Evolutionary conservation across 768 basidiomycete species (phyloP).

Genomic region (Daedalea quercina): DNA sequence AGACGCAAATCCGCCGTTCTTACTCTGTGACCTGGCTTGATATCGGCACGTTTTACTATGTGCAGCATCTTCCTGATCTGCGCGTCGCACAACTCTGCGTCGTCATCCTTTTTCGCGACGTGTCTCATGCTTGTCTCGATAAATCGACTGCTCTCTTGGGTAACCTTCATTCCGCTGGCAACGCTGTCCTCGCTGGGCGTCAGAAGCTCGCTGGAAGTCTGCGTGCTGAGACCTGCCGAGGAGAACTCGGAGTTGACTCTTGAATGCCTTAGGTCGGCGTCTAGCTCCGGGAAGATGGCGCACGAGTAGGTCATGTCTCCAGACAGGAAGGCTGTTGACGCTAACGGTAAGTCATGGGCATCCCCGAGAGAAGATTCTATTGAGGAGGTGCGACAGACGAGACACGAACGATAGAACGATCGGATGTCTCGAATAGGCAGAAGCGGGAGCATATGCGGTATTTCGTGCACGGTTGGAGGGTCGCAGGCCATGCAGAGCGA

Average conservation of each 20-base stretch:
- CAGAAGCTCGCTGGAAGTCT: neutral
- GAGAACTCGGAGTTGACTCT: neutral
- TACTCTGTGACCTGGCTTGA: conserved; percentile 39
- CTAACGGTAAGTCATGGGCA: neutral
- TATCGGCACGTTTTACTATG: conserved; percentile 58
- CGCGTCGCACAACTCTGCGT: conserved; percentile 18
- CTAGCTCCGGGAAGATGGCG: conserved; percentile 60
- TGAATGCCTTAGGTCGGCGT: conserved; percentile 34
- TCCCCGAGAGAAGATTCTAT: no score
- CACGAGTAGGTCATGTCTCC: conserved; percentile 76
- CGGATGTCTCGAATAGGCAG: no score
- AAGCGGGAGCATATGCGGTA: no score
- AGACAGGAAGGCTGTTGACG: conserved; percentile 42
- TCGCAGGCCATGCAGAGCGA: no score
- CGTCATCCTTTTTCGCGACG: neutral
- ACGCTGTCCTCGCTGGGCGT: conserved; percentile 9
- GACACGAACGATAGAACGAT: no score
- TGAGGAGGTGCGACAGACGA: no score
- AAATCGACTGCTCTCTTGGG: neutral
- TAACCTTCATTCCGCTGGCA: neutral
- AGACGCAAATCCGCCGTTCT: neutral
- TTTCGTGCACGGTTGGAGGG: no score
- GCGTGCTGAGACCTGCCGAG: neutral
- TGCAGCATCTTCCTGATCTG: conserved; percentile 52
- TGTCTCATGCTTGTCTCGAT: neutral